Evolutionary conservation across 1,284 basidiomycete species (phyloP), one percentile per base, ranked within the genome.

Genomic region (Fomitopsis pinicola): DNA sequence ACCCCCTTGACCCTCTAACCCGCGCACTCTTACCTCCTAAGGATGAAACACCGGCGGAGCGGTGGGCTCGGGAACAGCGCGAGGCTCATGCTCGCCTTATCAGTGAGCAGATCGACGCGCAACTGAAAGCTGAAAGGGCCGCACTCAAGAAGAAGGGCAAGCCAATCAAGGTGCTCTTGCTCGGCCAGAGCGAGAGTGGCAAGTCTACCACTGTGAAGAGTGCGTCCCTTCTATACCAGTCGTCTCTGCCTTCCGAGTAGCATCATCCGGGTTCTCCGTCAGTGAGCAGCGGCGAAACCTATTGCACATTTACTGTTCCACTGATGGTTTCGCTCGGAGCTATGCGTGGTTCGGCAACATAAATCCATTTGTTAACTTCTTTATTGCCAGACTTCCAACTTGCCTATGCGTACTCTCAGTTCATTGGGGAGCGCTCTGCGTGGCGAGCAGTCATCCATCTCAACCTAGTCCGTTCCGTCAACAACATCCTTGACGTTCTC

Each of bases 151-250:
- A 80, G 74, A 82, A 77, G 66, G 80, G 77, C 64, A 72, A 74
- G 56, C 80, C 84, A 0, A 80, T 88, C 63, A 85, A 85, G 66
- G 73, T 89, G 36, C 75, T 89, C 61, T 75, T 88, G 45, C 76
- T 89, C 6, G 87, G 82, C 5, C 71, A 72, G 64, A 72, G 70
- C 54, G 71, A 72, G 63, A 72, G 71, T 54, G 71, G 71, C 22
- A 87, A 88, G 71, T 85, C 83, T 0, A 88, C 86, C 6, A 87
- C 84, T 2, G 75, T 88, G 55, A 88, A 88, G 71, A 88, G 86
- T 86, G 68, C 58, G 81, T 76, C 15, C 17, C 2, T 55, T 22
- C 54, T 35, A 12, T 1, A 17, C n/a, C 33, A 54, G 9, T 14
- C 38, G 38, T 40, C 38, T 40, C 12, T 15, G 12, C 12, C 38